These are phyloP conservation scores for Crithidia sp. DNA, from an alignment of 208 protist species.

Conservation along the genomic window DNA sequence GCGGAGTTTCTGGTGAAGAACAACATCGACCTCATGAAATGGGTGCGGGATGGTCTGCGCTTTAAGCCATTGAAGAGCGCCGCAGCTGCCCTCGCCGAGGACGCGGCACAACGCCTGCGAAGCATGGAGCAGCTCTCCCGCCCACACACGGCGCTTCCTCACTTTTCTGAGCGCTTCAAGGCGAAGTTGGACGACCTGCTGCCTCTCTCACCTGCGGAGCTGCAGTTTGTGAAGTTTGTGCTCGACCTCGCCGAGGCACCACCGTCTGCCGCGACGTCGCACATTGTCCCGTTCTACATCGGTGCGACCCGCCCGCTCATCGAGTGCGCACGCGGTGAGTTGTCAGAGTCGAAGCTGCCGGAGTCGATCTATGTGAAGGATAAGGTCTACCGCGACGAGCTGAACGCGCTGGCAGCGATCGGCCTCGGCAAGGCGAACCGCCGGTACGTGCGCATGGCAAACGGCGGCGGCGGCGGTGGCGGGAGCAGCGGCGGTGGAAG, in stretches of 20 bases:
- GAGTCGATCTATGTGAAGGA: conserved; percentile 9
- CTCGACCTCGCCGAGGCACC: conserved; percentile 11
- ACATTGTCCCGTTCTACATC: conserved; percentile 11
- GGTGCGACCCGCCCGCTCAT: conserved; percentile 3
- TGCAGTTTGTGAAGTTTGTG: conserved; percentile 31
- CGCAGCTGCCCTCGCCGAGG: conserved; percentile 14
- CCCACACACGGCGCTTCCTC: conserved; percentile 20
- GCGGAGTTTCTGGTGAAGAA: conserved; percentile 66
- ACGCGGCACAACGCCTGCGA: neutral
- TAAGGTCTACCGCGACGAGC: conserved; percentile 17
- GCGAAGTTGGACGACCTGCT: conserved; percentile 20
- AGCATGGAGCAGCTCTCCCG: neutral
- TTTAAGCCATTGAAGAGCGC: conserved; percentile 41
- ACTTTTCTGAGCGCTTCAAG: conserved; percentile 19
- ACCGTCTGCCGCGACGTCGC: neutral
- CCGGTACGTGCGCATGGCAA: conserved; percentile 3
- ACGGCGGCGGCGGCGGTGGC: neutral
- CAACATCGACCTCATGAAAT: conserved; percentile 67
- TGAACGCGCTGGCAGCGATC: conserved; percentile 30
- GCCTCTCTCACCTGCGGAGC: conserved; percentile 15
- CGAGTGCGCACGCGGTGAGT: conserved; percentile 18
- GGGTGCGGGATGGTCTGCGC: conserved; percentile 57
- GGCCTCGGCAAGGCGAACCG: conserved; percentile 22
- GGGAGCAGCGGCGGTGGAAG: neutral
- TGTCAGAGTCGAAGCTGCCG: conserved; percentile 14